Conservation (phyloP, 805 yeast species). For the Candida quercuum region DNA sequence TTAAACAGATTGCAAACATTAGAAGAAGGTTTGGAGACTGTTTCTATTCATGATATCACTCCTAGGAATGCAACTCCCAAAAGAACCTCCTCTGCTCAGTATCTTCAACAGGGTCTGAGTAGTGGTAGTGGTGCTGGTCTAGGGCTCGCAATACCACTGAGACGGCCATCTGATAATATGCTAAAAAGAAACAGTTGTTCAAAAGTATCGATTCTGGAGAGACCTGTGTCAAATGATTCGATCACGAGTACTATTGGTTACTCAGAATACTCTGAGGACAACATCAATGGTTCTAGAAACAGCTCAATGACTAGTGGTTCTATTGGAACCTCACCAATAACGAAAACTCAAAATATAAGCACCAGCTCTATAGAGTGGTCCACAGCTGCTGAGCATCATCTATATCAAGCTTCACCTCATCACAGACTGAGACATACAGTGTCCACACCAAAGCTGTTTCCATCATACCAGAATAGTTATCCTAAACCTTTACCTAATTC, state of each 20-base stretch:
- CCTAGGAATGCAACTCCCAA: slow-evolving; percentile 1
- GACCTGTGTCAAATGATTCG: slow-evolving; percentile 26
- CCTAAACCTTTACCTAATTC: neutral
- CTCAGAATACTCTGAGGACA: slow-evolving; percentile 17
- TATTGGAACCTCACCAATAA: slow-evolving; percentile 13
- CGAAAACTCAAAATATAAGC: slow-evolving; percentile 3
- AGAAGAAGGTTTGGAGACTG: slow-evolving; percentile 9
- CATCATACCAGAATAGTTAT: neutral
- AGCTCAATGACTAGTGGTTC: slow-evolving; percentile 24
- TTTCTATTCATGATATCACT: slow-evolving; percentile 10
- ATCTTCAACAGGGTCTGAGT: neutral
- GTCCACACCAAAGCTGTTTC: slow-evolving; percentile 6
- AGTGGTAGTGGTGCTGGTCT: slow-evolving; percentile 8
- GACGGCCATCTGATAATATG: slow-evolving; percentile 23
- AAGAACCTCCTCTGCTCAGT: slow-evolving; percentile 2
- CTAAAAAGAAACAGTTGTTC: slow-evolving; percentile 8
- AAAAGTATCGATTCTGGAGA: slow-evolving; percentile 15
- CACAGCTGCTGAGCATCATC: neutral
- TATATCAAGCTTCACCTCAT: neutral
- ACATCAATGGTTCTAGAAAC: slow-evolving; percentile 18
- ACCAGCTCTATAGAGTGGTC: neutral
- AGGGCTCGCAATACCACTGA: slow-evolving; percentile 13
- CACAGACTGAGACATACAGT: slow-evolving; percentile 6
- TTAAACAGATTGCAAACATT: slow-evolving; percentile 6
- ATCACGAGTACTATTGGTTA: slow-evolving; percentile 14